Percentiles rank a stretch among this genome's conserved stretches.
Evolutionary conservation across 202 grass and related monocot species (phyloP).

Genomic region (Zizania palustris): DNA sequence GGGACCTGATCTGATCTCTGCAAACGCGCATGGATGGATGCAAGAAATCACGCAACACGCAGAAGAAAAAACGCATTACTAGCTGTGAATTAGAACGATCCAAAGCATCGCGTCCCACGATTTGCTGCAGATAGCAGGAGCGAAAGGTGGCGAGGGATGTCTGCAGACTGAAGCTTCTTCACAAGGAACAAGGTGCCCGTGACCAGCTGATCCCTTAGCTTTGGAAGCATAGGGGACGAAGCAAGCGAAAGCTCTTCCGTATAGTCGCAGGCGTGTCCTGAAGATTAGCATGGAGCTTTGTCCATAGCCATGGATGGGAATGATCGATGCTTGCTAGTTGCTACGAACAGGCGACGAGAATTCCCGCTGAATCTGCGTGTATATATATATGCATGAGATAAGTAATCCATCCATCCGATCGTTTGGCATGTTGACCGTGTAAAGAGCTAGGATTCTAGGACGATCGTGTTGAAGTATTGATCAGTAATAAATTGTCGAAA

Average conservation of each 20-base stretch:
- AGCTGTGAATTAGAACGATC: conserved; percentile 14
- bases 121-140: neutral
- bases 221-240: conserved; percentile 16
- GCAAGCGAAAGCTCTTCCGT: too few species aligned
- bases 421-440: too few species aligned
- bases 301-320: too few species aligned
- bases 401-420: too few species aligned
- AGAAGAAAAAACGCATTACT: conserved; percentile 22
- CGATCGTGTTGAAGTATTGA: too few species aligned
- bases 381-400: too few species aligned
- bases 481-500: too few species aligned
- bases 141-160: conserved; percentile 7
- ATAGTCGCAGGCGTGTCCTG: neutral
- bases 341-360: too few species aligned
- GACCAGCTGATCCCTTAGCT: conserved; percentile 26
- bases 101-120: neutral
- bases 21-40: neutral
- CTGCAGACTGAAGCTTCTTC: conserved; percentile 25
- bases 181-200: conserved; percentile 41
- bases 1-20: conserved; percentile 32
- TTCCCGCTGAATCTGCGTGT: too few species aligned
- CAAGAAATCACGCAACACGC: neutral
- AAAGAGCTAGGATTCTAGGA: too few species aligned
- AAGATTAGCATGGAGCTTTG: neutral
- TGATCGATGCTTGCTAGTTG: too few species aligned